A percentile compares a stretch with the other conserved stretches of the same genome.
Conservation (phyloP, 73 alveolate genomes). For the Paramecium biaurelia region DNA sequence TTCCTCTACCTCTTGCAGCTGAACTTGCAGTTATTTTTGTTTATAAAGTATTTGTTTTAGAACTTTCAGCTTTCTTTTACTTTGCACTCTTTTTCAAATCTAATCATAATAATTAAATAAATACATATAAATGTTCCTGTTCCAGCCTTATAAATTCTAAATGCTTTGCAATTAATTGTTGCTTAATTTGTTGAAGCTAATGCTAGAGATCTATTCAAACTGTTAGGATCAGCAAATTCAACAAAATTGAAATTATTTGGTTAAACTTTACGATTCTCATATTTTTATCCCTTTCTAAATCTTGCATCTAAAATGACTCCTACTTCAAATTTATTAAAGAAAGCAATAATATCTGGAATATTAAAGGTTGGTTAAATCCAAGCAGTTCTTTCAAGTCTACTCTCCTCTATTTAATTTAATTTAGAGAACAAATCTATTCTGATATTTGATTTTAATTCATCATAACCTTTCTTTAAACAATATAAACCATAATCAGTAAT, state of each 20-base stretch:
- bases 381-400: constrained; percentile 82
- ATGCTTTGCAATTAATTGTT: constrained; percentile 64
- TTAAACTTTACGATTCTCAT: constrained; percentile 77
- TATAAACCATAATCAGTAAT: constrained; percentile 75
- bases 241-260: constrained; percentile 73
- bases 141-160: constrained; percentile 92
- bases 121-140: constrained; percentile 73
- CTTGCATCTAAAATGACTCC: constrained; percentile 89
- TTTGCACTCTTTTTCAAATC: constrained; percentile 33
- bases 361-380: constrained; percentile 80
- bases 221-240: constrained; percentile 87
- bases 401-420: constrained; percentile 72
- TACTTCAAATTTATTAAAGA: constrained; percentile 70
- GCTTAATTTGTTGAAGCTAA: constrained; percentile 84
- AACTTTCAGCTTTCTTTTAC: constrained; percentile 32
- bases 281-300: constrained; percentile 85
- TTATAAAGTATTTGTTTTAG: not conserved
- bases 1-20: constrained; percentile 60
- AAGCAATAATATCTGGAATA: constrained; percentile 2
- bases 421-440: constrained; percentile 84
- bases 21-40: not conserved
- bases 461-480: constrained; percentile 65
- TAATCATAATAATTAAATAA: not conserved
- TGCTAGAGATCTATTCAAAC: constrained; percentile 84
- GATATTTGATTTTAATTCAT: constrained; percentile 65